Evolutionary conservation across 2,329 filamentous ascomycete genomes (phyloP).

Genomic region (Curvularia hawaiiensis): DNA sequence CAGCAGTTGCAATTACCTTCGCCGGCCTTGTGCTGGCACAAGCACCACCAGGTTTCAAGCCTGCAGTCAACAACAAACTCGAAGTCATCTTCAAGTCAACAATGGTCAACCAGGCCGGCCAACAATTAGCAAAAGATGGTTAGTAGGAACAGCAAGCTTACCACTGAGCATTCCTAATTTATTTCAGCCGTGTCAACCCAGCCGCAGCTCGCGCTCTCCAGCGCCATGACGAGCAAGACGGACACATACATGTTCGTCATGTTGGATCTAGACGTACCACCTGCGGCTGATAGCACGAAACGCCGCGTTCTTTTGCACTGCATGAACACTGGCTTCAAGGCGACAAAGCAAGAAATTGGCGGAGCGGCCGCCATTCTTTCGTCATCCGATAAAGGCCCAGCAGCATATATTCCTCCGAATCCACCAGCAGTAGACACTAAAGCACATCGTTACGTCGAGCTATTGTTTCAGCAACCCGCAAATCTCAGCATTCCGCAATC

Average conservation of each 20-base stretch:
- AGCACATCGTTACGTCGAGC: slow-evolving; percentile 43
- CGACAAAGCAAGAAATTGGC: slow-evolving; percentile 33
- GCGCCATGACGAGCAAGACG: slow-evolving; percentile 15
- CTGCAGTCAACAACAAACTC: slow-evolving; percentile 33
- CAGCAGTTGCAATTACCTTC: slow-evolving; percentile 31
- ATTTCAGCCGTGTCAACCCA: slow-evolving; percentile 31
- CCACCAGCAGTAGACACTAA: slow-evolving; percentile 42
- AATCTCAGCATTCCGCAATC: slow-evolving; percentile 28
- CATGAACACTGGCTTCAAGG: slow-evolving; percentile 43
- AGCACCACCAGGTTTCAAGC: slow-evolving; percentile 39
- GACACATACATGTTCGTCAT: slow-evolving; percentile 45
- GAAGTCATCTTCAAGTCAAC: slow-evolving; percentile 42
- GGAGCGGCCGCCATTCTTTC: slow-evolving; percentile 32
- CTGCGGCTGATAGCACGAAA: slow-evolving; percentile 25
- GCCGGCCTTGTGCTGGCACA: slow-evolving; percentile 38
- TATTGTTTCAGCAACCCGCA: slow-evolving; percentile 41
- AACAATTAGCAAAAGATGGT: slow-evolving; percentile 39
- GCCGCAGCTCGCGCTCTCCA: slow-evolving; percentile 37
- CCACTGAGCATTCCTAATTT: slow-evolving; percentile 11
- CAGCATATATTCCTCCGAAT: slow-evolving; percentile 38
- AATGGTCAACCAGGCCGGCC: slow-evolving; percentile 34
- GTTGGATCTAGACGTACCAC: slow-evolving; percentile 44
- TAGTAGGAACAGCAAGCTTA: slow-evolving; percentile 1
- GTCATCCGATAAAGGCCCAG: slow-evolving; percentile 36
- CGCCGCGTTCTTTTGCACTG: slow-evolving; percentile 43